A percentile compares a stretch with the other conserved stretches of the same genome.
Evolutionary conservation across 768 basidiomycete species (phyloP).

Genomic region (Pleurotus tuber-regium): DNA sequence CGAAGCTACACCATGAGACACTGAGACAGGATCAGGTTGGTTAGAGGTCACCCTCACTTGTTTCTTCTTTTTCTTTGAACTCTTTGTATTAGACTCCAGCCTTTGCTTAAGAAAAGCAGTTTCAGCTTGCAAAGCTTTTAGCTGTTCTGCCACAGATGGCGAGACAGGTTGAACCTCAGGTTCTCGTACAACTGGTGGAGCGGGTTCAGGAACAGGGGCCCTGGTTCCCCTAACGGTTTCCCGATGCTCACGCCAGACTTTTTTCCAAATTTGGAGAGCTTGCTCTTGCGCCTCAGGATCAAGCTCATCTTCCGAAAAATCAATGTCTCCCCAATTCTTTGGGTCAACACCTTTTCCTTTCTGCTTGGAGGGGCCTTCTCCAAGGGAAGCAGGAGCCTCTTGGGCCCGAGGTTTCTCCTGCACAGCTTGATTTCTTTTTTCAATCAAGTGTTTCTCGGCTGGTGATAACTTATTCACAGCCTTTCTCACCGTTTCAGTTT

Average conservation of each 20-base stretch:
- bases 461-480: background rate
- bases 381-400: background rate
- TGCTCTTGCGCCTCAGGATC: conserved; percentile 16
- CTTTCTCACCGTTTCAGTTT: background rate
- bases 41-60: no score
- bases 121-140: background rate
- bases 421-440: background rate
- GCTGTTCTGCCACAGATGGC: background rate
- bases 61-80: background rate
- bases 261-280: conserved; percentile 3
- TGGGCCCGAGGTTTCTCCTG: background rate
- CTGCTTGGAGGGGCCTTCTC: conserved; percentile 4
- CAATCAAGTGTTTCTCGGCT: background rate
- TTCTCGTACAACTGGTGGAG: background rate
- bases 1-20: background rate
- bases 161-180: background rate
- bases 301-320: conserved; percentile 13
- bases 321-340: conserved; percentile 21
- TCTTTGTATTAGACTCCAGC: background rate
- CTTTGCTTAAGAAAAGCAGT: background rate
- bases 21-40: no score
- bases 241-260: background rate
- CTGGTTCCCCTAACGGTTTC: background rate
- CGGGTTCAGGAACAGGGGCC: background rate
- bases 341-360: conserved; percentile 23